Evolutionary conservation across 768 basidiomycete genomes (phyloP), one percentile per base, ranked within the genome.

Genomic region (Phlegmacium glaucopus): DNA sequence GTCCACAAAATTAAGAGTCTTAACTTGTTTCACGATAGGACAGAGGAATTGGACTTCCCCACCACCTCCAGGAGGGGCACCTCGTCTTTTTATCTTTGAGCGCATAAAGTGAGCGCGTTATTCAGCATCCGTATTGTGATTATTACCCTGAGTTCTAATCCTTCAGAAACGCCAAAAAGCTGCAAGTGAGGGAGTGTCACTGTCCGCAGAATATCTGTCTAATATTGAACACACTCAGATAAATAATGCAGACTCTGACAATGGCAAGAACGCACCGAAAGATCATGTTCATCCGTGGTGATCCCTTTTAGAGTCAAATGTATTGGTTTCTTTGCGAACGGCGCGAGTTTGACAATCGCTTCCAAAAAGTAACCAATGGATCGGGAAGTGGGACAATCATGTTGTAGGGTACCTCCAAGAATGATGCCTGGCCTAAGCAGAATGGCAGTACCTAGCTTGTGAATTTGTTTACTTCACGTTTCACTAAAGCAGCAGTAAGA

Each of bases 291-390:
- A 57, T 96, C 92, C 1, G 94, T 90, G 1, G 96, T 99, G 47
- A 99, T 85, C 1, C 96, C 96, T 43, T 77, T 80, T 45, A 98
- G 64, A 0, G 87, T 95, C 25, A 94, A 63, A 38, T 87, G 78
- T 39, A 98, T 64, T 1, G 91, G 82, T 51, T 78, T 87, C 72
- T 99, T 99, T 16, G 92, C 78, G 61, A 98, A 98, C 0, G 93
- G 92, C 3, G 91, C 94, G 4, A 98, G 72, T 75, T 91, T 89
- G 15, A 97, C 71, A 1, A 97, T 58, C 11, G 93, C 85, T 61
- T 98, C 96, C 9, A 98, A 72, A 61, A 90, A 98, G 69, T 98
- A 99, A 9, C 96, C 96, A 37, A 98, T 77, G 25, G 90, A 87
- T 35, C 94, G 79, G 9, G 91, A 89, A 13, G 85, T 70, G 15